Evolutionary conservation across 1,284 basidiomycete genomes (phyloP).

Genomic region (Apiotrichum veenhuisii): DNA sequence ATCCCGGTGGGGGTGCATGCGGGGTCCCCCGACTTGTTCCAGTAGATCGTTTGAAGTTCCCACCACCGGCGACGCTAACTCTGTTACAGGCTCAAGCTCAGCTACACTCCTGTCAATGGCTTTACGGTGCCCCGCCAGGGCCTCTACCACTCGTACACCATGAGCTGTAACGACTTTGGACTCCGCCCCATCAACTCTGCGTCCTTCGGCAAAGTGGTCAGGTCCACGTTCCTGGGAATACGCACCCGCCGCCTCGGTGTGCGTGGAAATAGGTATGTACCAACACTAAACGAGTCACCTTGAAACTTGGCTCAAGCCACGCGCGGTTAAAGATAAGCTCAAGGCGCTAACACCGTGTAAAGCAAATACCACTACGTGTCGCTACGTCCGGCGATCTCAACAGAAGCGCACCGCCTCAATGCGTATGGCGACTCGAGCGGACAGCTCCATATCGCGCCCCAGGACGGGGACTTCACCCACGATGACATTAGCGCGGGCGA

Average conservation of each 20-base stretch:
- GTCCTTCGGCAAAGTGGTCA: constrained; percentile 86
- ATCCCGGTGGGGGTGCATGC: neutral
- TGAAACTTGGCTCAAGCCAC: neutral
- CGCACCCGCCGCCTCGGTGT: constrained; percentile 87
- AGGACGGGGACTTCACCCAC: constrained; percentile 17
- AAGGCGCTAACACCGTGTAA: neutral
- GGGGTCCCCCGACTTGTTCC: neutral
- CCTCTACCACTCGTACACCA: constrained; percentile 83
- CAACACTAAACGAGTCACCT: neutral
- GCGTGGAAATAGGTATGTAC: constrained; percentile 64
- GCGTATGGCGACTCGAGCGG: constrained; percentile 62
- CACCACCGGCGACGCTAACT: neutral
- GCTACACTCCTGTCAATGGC: constrained; percentile 30
- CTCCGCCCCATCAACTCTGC: constrained; percentile 79
- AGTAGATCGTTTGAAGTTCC: too few relatives aligned
- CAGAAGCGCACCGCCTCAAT: constrained; percentile 83
- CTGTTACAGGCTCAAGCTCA: constrained; percentile 33
- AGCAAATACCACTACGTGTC: constrained; percentile 48
- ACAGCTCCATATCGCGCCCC: constrained; percentile 22
- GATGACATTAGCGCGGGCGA: constrained; percentile 13
- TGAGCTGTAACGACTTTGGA: constrained; percentile 60
- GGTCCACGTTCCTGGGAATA: constrained; percentile 86
- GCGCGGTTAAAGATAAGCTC: neutral
- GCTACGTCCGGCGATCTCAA: constrained; percentile 76
- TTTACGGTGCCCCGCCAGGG: constrained; percentile 68